Evolutionary conservation across 2,329 filamentous ascomycete genomes (phyloP), one percentile per base, ranked within the genome.

Genomic region (Stenocarpella maydis): DNA sequence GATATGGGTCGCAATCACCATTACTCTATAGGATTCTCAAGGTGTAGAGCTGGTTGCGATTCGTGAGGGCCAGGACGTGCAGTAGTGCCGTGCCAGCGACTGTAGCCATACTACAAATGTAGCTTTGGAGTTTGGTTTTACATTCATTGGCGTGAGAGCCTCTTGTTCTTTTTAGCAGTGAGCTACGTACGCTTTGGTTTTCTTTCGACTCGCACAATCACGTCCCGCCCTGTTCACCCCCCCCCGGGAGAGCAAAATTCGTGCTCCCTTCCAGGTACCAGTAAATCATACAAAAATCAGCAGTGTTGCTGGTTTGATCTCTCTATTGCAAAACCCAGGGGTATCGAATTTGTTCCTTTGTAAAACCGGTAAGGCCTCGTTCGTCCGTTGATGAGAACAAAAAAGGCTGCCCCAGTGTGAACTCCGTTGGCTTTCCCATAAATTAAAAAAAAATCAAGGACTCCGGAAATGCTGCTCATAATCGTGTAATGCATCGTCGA

Each of bases 401-500:
- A 60, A 69, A 34, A 37, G 34, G 17, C 47, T 45, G 55, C 21
- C 10, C 37, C 17, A 28, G 15, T 53, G 26, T 45, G 31, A 69
- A 71, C 69, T 63, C 69, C 69, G 34, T 69, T 49, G 58, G 52
- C 53, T 58, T 41, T 58, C 65, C 49, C 28, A 17, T 6, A n/a
- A 6, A 28, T 26, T 12, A 24, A 68, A 43, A 47, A 55, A 39
- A n/a, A 55, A 28, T 28, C 17, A 28, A 28, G 10, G 43, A 69
- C 45, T 67, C 53, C 37, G 26, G 12, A 63, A 65, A 68, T 65
- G 68, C 65, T 43, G 28, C 75, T 75, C 74, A 77, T 75, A 26
- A 73, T 65, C 61, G 54, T 71, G 17, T 64, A 39, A 50, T 70
- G 50, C 50, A 47, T 50, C 17, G 19, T 41, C 17, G 14, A 19